Evolutionary conservation across 2,329 filamentous ascomycete species (phyloP), one percentile per base, ranked within the genome.

Genomic region (Rhytidhysteron rufulum): DNA sequence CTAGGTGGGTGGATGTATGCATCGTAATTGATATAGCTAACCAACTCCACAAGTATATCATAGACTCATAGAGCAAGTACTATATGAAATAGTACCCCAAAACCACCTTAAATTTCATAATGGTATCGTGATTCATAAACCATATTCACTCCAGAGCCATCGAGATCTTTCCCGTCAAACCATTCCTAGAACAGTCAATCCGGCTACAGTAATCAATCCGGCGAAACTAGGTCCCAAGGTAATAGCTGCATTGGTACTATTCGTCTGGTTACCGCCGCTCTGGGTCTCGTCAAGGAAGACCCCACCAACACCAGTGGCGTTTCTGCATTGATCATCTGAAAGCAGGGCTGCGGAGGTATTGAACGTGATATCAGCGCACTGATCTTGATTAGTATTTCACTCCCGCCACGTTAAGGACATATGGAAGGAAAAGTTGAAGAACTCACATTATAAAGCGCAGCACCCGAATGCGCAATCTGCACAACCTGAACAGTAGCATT

Each of bases 351-450:
- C 67, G 5, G 63, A 57, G 4, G 58, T 45, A 35, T 63, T 63
- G 58, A 72, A 70, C 19, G 58, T 62, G 36, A 71, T 67, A 43
- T 72, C 69, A 13, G 68, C 67, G 49, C 69, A 71, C 68, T 71
- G 31, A 13, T n/a, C n/a, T 27, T 8, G 13, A 27, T 7, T 13
- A 27, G 24, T 27, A 27, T 13, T 27, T 13, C 7, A 27, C 13
- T 27, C 13, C 24, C 24, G 24, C 13, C 24, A 27, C 24, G 24
- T 13, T 13, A 27, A 27, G 24, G 7, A 27, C 8, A 13, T 27
- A 27, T 27, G 7, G 24, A 27, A 27, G 24, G 21, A 17, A 21
- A 15, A 18, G 34, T 5, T 22, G 6, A 7, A 20, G 20, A 4
- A 55, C 58, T 42, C 39, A 68, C 65, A 31, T 68, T 75, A 41